Conservation (phyloP, 768 basidiomycete species). For the Lactarius hatsudake region DNA sequence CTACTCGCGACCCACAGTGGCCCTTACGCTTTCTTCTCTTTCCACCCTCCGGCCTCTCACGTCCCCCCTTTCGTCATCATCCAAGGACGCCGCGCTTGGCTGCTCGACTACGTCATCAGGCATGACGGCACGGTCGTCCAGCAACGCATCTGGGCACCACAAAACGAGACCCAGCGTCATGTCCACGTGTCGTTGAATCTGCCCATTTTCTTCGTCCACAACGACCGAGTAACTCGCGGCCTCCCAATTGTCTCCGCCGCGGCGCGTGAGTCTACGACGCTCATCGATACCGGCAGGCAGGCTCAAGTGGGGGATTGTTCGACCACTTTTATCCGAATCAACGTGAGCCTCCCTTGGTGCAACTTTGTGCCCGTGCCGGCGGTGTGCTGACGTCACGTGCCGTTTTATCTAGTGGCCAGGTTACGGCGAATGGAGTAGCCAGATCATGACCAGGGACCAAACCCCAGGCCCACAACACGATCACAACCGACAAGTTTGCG, state of each 20-base stretch:
- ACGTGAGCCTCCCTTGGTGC: neutral
- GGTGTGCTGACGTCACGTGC: neutral
- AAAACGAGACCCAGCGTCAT: neutral
- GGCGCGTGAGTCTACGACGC: neutral
- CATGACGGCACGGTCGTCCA: constrained; percentile 8
- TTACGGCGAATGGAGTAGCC: constrained; percentile 6
- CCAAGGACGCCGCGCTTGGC: neutral
- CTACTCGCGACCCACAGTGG: neutral
- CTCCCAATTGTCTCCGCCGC: neutral
- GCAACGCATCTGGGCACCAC: constrained; percentile 15
- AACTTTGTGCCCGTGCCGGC: no score
- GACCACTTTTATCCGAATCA: constrained; percentile 13
- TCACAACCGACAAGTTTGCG: constrained; percentile 5
- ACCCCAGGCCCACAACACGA: constrained; percentile 2
- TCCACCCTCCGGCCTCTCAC: neutral
- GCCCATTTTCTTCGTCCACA: constrained; percentile 15
- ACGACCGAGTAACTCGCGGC: neutral
- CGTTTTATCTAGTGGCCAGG: constrained; percentile 7
- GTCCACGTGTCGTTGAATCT: neutral
- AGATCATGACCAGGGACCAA: constrained; percentile 18
- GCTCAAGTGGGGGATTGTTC: constrained; percentile 3
- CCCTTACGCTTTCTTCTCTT: constrained; percentile 13
- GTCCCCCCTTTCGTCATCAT: neutral
- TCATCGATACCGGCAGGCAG: neutral
- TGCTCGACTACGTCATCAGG: constrained; percentile 7